These are phyloP conservation scores for Asterella californica DNA, from an alignment of 225 moss, liverwort and hornwort species.

Conservation along the genomic window DNA sequence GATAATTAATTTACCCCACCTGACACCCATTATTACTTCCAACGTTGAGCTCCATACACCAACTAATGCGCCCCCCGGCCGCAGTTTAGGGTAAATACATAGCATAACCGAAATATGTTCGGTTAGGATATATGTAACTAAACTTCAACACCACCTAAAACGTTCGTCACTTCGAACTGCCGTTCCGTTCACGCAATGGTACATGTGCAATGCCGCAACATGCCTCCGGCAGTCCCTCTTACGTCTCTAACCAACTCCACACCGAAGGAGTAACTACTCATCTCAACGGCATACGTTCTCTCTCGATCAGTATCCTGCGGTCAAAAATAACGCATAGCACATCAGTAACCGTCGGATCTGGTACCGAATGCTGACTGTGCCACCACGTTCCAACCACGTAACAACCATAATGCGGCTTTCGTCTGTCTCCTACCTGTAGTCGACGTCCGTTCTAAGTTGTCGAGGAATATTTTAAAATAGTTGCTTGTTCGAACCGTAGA, in stretches of 20 bases:
- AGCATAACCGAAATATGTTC: too few relatives aligned
- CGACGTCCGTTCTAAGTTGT: background rate
- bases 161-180: background rate
- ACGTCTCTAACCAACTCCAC: conserved; percentile 7
- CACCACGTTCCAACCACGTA: background rate
- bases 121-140: too few relatives aligned
- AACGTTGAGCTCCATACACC: too few relatives aligned
- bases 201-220: background rate
- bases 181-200: background rate
- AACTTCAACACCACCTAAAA: too few relatives aligned
- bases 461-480: too few relatives aligned
- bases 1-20: too few relatives aligned
- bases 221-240: background rate
- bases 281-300: conserved; percentile 7
- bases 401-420: background rate
- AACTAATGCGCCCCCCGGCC: too few relatives aligned
- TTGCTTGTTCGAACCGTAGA: background rate
- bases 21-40: too few relatives aligned
- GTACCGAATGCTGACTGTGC: conserved; percentile 16
- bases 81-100: too few relatives aligned
- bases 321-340: background rate
- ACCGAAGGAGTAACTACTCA: conserved; percentile 4
- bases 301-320: conserved; percentile 2
- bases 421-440: background rate
- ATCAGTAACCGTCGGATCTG: conserved; percentile 30